Base-by-base conservation (phyloP, 768 basidiomycete species). In the Mycena metata region DNA sequence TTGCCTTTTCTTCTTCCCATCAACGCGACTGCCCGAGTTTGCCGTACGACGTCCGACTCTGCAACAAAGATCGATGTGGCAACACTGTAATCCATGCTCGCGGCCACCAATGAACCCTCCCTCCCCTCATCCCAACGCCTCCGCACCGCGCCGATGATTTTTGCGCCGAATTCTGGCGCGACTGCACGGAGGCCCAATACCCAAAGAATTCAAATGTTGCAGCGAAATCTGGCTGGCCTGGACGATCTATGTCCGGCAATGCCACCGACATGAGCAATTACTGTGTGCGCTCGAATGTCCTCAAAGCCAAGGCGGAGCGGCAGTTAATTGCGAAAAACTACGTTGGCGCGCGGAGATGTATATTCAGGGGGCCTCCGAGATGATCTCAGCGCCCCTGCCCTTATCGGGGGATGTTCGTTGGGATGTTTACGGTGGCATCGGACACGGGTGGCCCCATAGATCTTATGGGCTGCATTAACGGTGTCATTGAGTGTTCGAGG, bases 391-490 rank as follows among this genome's bases (percentile, higher is more conserved):
- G 3, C n/a, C 42, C 12, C 13, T 64, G 16, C 63, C 54, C 2
- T 21, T 15, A 6, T 36, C 63, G 13, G 51, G 30, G 19, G 39
- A 64, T 4, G 10, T 64, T 3, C 45, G 33, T 1, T 56, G 45
- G 5, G 63, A 46, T 4, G 16, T 26, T 26, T 64, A 64, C 17
- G 16, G 8, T 15, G 33, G 19, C 2, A 52, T 64, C 23, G 54
- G 42, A 13, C 30, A 43, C 8, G 51, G 45, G 21, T 64, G 63
- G 63, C 23, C 56, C 54, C 5, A 12, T 35, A 19, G 52, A 64
- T 39, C 42, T 64, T 7, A 42, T 64, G 42, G 62, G 39, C 1
- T 64, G 62, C 33, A 36, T 64, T 26, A 64, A 64, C 12, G 62
- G 62, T 6, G 23, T 41, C 9, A 19, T 64, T 45, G 63, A 55